Evolutionary conservation across 441 rosid species (phyloP), one percentile per base, ranked within the genome.

Genomic region (Gossypium laxum): DNA sequence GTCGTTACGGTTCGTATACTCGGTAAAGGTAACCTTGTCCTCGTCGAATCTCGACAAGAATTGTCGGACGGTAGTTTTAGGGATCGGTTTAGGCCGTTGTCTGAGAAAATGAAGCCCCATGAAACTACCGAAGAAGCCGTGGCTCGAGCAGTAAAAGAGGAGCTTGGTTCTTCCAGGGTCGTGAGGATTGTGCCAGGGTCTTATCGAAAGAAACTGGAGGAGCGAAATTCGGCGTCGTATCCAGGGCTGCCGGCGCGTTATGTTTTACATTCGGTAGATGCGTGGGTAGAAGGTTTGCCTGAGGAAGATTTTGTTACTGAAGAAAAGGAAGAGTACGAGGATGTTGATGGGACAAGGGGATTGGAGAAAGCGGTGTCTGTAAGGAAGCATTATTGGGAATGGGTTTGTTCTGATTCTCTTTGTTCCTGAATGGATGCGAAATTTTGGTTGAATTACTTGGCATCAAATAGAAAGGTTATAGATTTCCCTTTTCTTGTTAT

Each of bases 51-150:
- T 3, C 90, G 72, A 6, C 98, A 91, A 75, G 93, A 93, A 64
- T 54, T 93, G 15, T 89, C 97, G 0, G 94, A 93, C 18, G 97
- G 97, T 3, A 82, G 79, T 41, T 76, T 85, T 8, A 79, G 97
- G 72, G 74, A 80, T 45, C 85, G 96, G 61, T 74, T 67, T 59
- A 86, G 94, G 30, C 96, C 96, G 6, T 75, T 93, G 74, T 83
- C 93, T n/a, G 97, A 93, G 88, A 93, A 93, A 71, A 93, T 91
- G 96, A 93, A 93, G 72, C 91, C 91, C 2, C 67, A 72, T 10
- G 98, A 93, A 75, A 71, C 82, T 4, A 85, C 86, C 0, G 89
- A 89, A 32, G 82, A 81, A 52, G 91, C 96, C 0, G 87, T 79
- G 0, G 19, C 77, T 68, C 89, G 97, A 14, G 98, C 94, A 2